A percentile compares a stretch with the other conserved stretches of the same genome.
Conservation (phyloP, 1,284 basidiomycete genomes). For the Thecaphora thlaspeos region DNA sequence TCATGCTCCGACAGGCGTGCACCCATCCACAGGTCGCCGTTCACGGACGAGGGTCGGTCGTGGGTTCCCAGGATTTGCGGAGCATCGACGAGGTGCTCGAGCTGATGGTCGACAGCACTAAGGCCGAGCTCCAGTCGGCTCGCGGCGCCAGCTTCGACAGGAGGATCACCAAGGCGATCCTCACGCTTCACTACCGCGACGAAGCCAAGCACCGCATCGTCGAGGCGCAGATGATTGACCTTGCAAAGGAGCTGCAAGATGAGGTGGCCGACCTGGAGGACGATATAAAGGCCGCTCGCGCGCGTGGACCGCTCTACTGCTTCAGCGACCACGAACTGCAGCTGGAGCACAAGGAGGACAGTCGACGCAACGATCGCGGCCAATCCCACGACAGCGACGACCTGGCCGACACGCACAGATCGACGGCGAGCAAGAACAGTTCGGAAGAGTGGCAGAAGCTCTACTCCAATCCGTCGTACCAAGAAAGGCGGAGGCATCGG, state of each 20-base stretch:
- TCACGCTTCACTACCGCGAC: slow-evolving; percentile 38
- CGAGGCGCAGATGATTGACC: slow-evolving; percentile 20
- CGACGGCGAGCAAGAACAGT: background rate
- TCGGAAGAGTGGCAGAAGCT: slow-evolving; percentile 1
- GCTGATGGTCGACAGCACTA: slow-evolving; percentile 47
- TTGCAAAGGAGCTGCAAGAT: slow-evolving; percentile 21
- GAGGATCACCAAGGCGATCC: slow-evolving; percentile 37
- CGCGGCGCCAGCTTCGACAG: slow-evolving; percentile 19
- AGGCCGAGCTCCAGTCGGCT: slow-evolving; percentile 23
- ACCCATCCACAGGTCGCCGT: slow-evolving; percentile 52
- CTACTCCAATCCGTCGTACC: background rate
- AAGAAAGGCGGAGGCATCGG: slow-evolving; percentile 19
- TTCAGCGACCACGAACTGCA: slow-evolving; percentile 28
- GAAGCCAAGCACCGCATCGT: slow-evolving; percentile 24
- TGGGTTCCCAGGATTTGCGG: slow-evolving; percentile 36
- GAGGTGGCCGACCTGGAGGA: slow-evolving; percentile 17
- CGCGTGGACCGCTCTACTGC: slow-evolving; percentile 31
- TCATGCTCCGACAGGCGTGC: slow-evolving; percentile 51
- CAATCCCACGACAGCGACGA: slow-evolving; percentile 3
- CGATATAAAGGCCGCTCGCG: slow-evolving; percentile 20
- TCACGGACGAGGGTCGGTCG: slow-evolving; percentile 22
- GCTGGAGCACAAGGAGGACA: slow-evolving; percentile 14
- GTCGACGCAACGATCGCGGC: background rate
- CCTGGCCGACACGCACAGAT: slow-evolving; percentile 1
- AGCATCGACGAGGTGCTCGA: slow-evolving; percentile 52